A percentile compares a stretch with the other conserved stretches of the same genome.
Conservation (phyloP, 176 grass and related monocot genomes). For the Rhynchospora tenuis region DNA sequence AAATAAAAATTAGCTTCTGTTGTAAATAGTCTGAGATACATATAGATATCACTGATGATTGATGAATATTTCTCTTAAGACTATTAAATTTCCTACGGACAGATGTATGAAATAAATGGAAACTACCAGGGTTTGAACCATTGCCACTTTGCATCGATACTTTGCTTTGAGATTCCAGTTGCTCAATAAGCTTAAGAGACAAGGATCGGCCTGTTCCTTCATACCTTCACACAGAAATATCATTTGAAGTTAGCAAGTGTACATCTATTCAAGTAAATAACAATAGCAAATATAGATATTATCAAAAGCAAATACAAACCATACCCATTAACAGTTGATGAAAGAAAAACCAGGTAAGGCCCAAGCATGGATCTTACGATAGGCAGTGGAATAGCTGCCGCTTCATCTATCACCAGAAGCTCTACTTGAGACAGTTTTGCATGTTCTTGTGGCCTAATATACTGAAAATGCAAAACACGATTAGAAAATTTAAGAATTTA, state of each 20-base stretch:
- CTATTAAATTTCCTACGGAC: conserved; percentile 8
- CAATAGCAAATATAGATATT: not conserved
- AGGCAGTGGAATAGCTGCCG: conserved; percentile 97
- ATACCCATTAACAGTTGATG: conserved; percentile 96
- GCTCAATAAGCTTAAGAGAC: conserved; percentile 89
- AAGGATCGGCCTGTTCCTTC: conserved; percentile 96
- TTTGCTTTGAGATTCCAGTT: conserved; percentile 81
- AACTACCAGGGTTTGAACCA: conserved; percentile 58
- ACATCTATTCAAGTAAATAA: not conserved
- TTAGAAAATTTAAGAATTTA: not conserved
- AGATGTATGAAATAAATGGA: not conserved
- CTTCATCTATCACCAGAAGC: conserved; percentile 96
- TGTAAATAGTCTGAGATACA: not conserved
- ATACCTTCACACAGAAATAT: conserved; percentile 42
- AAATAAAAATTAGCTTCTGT: not conserved
- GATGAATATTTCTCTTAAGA: not conserved
- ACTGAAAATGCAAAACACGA: conserved; percentile 50
- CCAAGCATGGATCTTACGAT: conserved; percentile 91
- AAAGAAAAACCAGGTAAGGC: conserved; percentile 87
- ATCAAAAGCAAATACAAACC: conserved; percentile 21
- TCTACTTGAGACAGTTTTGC: conserved; percentile 97
- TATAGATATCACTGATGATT: not conserved
- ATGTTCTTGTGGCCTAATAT: conserved; percentile 81
- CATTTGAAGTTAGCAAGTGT: not conserved
- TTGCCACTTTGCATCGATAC: conserved; percentile 31